These are phyloP conservation scores for Acer campestre DNA, from an alignment of 345 rosid species.

Conservation along the genomic window DNA sequence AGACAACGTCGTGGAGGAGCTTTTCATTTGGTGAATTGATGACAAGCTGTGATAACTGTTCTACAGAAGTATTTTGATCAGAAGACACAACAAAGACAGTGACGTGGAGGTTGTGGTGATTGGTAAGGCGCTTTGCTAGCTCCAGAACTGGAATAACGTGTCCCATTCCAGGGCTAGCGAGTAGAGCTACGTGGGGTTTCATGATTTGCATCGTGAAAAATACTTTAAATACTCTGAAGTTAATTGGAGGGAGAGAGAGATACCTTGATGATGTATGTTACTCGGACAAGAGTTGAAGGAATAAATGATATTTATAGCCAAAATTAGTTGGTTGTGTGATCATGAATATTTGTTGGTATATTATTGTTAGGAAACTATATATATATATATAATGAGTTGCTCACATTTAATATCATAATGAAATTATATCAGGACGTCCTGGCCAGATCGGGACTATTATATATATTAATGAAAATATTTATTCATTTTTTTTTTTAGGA, in stretches of 20 bases:
- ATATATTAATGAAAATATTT: no score
- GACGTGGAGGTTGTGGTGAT: conserved; percentile 29
- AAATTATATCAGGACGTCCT: no score
- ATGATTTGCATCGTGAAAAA: background rate
- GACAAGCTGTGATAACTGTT: conserved; percentile 14
- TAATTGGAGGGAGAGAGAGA: background rate
- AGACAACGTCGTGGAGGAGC: conserved; percentile 20
- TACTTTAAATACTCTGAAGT: background rate
- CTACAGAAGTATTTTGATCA: conserved; percentile 20
- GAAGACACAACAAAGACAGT: conserved; percentile 33
- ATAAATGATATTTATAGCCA: no score
- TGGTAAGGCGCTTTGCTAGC: conserved; percentile 34
- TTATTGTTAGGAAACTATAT: no score
- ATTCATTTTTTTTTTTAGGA: no score
- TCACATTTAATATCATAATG: no score
- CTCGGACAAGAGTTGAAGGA: no score
- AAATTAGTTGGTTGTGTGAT: no score
- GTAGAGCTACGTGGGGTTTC: conserved; percentile 35
- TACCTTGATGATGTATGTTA: no score
- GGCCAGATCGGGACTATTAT: no score
- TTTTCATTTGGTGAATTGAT: conserved; percentile 2
- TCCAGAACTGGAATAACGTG: conserved; percentile 51
- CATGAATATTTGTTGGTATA: no score
- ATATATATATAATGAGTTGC: no score
- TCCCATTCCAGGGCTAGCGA: conserved; percentile 55